phyloP scores from a whole-genome alignment of 495 filamentous ascomycete species.

The Penicillium ucsense region DNA sequence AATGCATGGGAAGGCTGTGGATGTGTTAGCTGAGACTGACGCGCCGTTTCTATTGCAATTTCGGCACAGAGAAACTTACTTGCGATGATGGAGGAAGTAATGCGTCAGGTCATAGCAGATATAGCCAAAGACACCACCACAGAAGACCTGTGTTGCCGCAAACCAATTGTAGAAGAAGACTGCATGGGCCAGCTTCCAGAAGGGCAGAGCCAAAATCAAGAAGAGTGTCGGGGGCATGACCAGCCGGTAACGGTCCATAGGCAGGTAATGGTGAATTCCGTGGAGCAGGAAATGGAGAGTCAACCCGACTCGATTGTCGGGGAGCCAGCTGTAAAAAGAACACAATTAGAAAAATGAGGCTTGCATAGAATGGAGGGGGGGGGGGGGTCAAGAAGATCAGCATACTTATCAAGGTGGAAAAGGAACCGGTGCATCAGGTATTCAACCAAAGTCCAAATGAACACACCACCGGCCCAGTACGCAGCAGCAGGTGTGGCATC shows the following conservation, averaged over 20 bases:
- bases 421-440: conserved; percentile 85
- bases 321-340: conserved; percentile 55
- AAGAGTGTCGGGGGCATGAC: conserved; percentile 97
- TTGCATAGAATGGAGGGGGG: not conserved
- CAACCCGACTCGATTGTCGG: conserved; percentile 82
- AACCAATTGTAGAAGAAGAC: conserved; percentile 83
- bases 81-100: conserved; percentile 98
- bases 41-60: not conserved
- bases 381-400: not conserved
- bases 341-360: not conserved
- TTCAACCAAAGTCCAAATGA: conserved; percentile 82
- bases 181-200: conserved; percentile 84
- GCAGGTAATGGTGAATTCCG: conserved; percentile 95
- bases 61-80: conserved; percentile 38
- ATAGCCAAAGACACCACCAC: conserved; percentile 91
- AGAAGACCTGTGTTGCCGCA: conserved; percentile 65
- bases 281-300: conserved; percentile 91
- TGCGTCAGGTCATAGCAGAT: conserved; percentile 95
- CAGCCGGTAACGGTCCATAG: conserved; percentile 93
- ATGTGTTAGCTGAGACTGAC: conserved; percentile 5
- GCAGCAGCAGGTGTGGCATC: conserved; percentile 29
- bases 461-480: conserved; percentile 58
- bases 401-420: conserved; percentile 89
- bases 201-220: conserved; percentile 71
- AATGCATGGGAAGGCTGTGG: conserved; percentile 67